These are phyloP conservation scores for Colletotrichum orchidophilum DNA, from an alignment of 2,329 filamentous ascomycete genomes.

Conservation along the genomic window DNA sequence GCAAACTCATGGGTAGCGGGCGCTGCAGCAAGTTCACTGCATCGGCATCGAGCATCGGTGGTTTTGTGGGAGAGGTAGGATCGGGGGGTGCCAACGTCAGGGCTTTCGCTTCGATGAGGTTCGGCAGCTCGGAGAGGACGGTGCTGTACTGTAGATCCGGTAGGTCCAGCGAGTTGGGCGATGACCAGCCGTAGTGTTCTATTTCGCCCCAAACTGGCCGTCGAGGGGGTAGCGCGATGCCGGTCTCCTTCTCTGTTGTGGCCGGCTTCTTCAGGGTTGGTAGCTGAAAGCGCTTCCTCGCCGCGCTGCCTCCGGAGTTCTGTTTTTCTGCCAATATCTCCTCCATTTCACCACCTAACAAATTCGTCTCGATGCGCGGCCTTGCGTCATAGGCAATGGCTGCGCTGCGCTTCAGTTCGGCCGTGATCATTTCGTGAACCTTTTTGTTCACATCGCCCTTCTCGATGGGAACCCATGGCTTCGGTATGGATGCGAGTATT, in stretches of 20 bases:
- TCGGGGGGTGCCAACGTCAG: conserved; percentile 80
- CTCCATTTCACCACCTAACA: conserved; percentile 30
- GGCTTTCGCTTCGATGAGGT: conserved; percentile 91
- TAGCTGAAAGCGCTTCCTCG: conserved; percentile 36
- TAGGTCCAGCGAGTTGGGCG: conserved; percentile 77
- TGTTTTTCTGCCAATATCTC: conserved; percentile 30
- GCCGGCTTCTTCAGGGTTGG: conserved; percentile 47
- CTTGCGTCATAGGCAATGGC: conserved; percentile 81
- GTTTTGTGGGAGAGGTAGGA: conserved; percentile 48
- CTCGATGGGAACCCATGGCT: conserved; percentile 85
- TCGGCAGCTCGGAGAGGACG: conserved; percentile 84
- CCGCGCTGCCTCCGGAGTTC: conserved; percentile 29
- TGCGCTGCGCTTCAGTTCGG: conserved; percentile 79
- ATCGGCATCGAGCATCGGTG: conserved; percentile 67
- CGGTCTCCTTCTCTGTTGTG: conserved; percentile 49
- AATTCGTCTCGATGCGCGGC: conserved; percentile 64
- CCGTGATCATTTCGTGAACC: conserved; percentile 79
- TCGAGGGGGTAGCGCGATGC: conserved; percentile 60
- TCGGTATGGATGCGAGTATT: conserved; percentile 84
- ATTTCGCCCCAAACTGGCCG: conserved; percentile 80
- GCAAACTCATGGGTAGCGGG: conserved; percentile 75
- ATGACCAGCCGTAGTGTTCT: conserved; percentile 88
- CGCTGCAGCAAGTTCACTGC: conserved; percentile 78
- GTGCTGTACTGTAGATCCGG: conserved; percentile 84
- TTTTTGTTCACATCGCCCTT: conserved; percentile 81